Conservation (phyloP, 345 rosid species). For the Melastoma malabathricum region DNA sequence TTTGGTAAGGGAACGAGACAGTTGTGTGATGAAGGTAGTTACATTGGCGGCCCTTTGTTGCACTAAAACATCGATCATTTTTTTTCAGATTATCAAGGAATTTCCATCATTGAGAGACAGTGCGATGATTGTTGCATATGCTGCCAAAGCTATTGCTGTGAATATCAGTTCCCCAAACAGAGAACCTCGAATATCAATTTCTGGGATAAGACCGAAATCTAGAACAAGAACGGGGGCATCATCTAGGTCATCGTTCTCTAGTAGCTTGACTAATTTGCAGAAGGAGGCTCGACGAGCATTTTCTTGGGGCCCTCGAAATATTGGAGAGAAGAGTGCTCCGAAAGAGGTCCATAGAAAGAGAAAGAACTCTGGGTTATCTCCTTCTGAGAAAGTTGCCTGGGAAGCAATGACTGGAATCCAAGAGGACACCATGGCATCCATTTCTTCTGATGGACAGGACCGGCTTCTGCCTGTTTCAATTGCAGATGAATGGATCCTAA, state of each 20-base stretch:
- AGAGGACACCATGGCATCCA: slow-evolving; percentile 54
- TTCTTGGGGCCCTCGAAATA: slow-evolving; percentile 89
- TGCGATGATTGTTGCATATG: slow-evolving; percentile 58
- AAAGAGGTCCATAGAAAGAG: slow-evolving; percentile 81
- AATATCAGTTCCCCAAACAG: slow-evolving; percentile 53
- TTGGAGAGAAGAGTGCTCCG: slow-evolving; percentile 54
- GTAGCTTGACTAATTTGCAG: slow-evolving; percentile 81
- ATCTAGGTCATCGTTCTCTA: slow-evolving; percentile 55
- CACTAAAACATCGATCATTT: not conserved
- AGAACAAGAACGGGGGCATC: slow-evolving; percentile 48
- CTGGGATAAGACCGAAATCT: slow-evolving; percentile 56
- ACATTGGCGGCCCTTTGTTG: not conserved
- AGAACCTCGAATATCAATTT: slow-evolving; percentile 68
- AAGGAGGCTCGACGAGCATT: slow-evolving; percentile 95
- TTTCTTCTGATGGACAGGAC: slow-evolving; percentile 63
- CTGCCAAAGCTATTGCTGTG: slow-evolving; percentile 78
- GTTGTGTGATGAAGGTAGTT: not conserved
- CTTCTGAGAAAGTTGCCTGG: slow-evolving; percentile 86
- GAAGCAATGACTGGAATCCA: slow-evolving; percentile 95
- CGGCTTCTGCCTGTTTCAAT: slow-evolving; percentile 80
- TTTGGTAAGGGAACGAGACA: slow-evolving; percentile 29
- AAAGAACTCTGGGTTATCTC: slow-evolving; percentile 68
- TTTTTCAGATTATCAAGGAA: slow-evolving; percentile 70
- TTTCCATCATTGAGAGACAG: slow-evolving; percentile 79
- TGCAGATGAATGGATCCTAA: slow-evolving; percentile 93